Percentiles rank a stretch among this genome's conserved stretches.
Evolutionary conservation across 169 alveolate species (phyloP).

Genomic region (Eimeria acervulina): DNA sequence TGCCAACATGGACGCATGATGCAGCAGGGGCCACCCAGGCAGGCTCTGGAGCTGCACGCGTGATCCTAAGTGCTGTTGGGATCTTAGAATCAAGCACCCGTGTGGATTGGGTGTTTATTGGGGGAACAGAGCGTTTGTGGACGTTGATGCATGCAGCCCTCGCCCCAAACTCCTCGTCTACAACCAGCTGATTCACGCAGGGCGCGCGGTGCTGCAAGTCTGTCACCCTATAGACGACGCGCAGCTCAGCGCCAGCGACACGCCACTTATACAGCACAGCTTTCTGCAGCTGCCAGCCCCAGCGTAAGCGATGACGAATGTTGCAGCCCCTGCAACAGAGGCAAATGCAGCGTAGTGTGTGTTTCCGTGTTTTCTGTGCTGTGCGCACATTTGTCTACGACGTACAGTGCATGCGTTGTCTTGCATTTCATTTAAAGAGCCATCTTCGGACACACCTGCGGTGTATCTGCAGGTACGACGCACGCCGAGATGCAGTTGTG

Average conservation of each 20-base stretch:
- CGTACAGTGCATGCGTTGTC: background rate
- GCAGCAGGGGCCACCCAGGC: background rate
- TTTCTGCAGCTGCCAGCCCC: constrained; percentile 78
- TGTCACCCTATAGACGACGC: constrained; percentile 51
- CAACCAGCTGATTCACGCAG: constrained; percentile 63
- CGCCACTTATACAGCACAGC: constrained; percentile 55
- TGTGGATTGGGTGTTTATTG: background rate
- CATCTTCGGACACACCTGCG: background rate
- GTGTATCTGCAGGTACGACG: constrained; percentile 53
- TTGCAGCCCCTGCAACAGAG: background rate
- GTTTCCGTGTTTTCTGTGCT: background rate
- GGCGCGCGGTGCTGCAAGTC: constrained; percentile 60
- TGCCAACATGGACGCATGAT: too few relatives aligned
- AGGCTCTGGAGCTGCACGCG: background rate
- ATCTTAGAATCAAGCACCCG: too few relatives aligned
- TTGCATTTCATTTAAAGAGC: background rate
- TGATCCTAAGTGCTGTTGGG: too few relatives aligned
- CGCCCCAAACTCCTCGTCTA: constrained; percentile 75
- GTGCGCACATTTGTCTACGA: background rate
- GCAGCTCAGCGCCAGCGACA: constrained; percentile 55
- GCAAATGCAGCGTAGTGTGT: background rate
- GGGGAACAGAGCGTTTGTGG: background rate
- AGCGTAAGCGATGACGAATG: constrained; percentile 7
- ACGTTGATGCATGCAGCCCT: constrained; percentile 29
- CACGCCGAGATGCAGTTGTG: constrained; percentile 72